Evolutionary conservation across 2,329 filamentous ascomycete species (phyloP), one percentile per base, ranked within the genome.

Genomic region (Lizonia empirigonia): DNA sequence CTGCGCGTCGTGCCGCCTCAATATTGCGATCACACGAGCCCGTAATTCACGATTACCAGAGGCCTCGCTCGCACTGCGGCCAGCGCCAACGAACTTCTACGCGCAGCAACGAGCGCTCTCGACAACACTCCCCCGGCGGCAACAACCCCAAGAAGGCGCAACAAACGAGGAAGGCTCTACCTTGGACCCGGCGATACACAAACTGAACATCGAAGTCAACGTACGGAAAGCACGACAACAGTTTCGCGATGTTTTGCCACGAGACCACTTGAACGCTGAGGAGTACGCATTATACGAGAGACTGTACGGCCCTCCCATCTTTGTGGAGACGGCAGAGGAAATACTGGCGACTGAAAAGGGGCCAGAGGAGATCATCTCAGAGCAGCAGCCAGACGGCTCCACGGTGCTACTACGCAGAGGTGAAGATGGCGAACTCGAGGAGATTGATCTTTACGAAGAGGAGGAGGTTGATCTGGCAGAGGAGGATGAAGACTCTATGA

Each of bases 201-300:
- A 60, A 7, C 20, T 68, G n/a, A 66, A 53, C 5, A 77, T 84
- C 47, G 88, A 90, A 67, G 77, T 78, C 9, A 76, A 87, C 7
- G 90, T 90, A 24, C 84, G 88, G 48, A 80, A 85, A 60, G 87
- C 90, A 27, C 85, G 88, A 63, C 86, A 90, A 57, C 80, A 84
- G 7, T 95, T 91, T 70, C 87, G 91, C 55, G 86, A 94, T 64
- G 86, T 82, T 0, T 74, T 97, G 19, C 92, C 92, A 0, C 82
- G 85, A 24, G 85, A 82, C 26, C 84, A 90, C 62, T 73, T 97
- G 42, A 85, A 79, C 26, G 78, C 81, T 1, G 82, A 88, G 44
- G 91, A 96, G 70, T 86, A 88, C 64, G 77, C 76, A 38, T 76
- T 96, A 1, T 96, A 96, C 72, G 85, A 88, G 67, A 81, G 91